Conservation (phyloP, 108 stramenopile species). For the Stephanodiscus minutulus region DNA sequence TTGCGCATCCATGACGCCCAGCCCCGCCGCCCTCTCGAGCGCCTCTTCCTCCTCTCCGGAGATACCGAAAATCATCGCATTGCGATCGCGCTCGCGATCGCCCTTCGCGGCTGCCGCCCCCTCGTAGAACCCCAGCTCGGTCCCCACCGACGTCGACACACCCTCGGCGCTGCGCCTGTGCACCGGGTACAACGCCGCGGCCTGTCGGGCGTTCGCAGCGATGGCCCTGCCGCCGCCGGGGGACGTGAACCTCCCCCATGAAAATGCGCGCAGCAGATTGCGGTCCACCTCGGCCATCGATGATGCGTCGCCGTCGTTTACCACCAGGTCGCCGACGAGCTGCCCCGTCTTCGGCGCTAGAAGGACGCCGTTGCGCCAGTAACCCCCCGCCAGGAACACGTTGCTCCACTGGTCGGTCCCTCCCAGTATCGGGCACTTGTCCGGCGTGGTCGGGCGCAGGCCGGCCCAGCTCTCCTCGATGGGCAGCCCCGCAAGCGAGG, state of each 20-base stretch:
- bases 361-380: conserved; percentile 95
- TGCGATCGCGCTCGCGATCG: conserved; percentile 68
- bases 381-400: conserved; percentile 89
- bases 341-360: conserved; percentile 90
- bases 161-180: conserved; percentile 64
- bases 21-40: conserved; percentile 69
- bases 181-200: conserved; percentile 79
- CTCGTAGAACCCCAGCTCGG: conserved; percentile 85
- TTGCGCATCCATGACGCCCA: conserved; percentile 64
- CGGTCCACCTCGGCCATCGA: conserved; percentile 48
- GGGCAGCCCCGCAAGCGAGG: conserved; percentile 73
- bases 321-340: conserved; percentile 50
- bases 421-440: conserved; percentile 91
- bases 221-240: conserved; percentile 58
- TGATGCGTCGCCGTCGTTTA: conserved; percentile 28
- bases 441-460: conserved; percentile 91
- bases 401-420: conserved; percentile 75
- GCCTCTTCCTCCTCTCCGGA: conserved; percentile 42
- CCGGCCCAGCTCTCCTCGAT: conserved; percentile 94
- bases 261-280: conserved; percentile 66
- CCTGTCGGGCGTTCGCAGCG: conserved; percentile 78
- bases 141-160: conserved; percentile 79
- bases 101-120: conserved; percentile 71
- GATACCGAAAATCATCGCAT: conserved; percentile 49
- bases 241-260: conserved; percentile 81